Evolutionary conservation across 345 rosid genomes (phyloP).

Genomic region (Eucalyptus cloeziana): DNA sequence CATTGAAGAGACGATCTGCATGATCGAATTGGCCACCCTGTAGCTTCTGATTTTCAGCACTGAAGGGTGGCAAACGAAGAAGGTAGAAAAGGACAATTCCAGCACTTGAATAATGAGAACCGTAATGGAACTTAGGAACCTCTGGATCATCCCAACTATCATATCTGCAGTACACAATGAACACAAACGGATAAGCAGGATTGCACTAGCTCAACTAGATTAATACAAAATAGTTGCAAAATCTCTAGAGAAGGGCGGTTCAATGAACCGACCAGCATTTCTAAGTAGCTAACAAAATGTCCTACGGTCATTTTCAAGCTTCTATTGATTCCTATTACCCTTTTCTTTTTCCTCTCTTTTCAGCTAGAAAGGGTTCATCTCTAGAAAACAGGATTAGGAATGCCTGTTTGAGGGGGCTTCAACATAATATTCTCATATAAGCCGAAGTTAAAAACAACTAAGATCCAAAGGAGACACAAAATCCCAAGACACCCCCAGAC

Average conservation of each 20-base stretch:
- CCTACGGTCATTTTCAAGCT: neutral
- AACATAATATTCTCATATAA: neutral
- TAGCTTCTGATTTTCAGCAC: constrained; percentile 95
- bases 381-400: neutral
- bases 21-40: constrained; percentile 99
- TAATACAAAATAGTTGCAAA: neutral
- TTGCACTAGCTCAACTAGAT: neutral
- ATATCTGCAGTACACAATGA: constrained; percentile 35
- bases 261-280: neutral
- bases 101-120: constrained; percentile 99
- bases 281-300: neutral
- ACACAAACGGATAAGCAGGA: neutral
- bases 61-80: constrained; percentile 95
- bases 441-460: neutral
- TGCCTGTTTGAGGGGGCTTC: neutral
- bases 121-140: constrained; percentile 98
- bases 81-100: constrained; percentile 98
- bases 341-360: neutral
- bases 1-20: constrained; percentile 97
- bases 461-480: neutral
- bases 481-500: neutral
- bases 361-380: neutral
- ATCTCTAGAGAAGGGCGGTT: neutral
- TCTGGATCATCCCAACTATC: constrained; percentile 99
- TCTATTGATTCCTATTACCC: neutral